Evolutionary conservation across 768 basidiomycete species (phyloP), one percentile per base, ranked within the genome.

Genomic region (Hypholoma fasciculare): DNA sequence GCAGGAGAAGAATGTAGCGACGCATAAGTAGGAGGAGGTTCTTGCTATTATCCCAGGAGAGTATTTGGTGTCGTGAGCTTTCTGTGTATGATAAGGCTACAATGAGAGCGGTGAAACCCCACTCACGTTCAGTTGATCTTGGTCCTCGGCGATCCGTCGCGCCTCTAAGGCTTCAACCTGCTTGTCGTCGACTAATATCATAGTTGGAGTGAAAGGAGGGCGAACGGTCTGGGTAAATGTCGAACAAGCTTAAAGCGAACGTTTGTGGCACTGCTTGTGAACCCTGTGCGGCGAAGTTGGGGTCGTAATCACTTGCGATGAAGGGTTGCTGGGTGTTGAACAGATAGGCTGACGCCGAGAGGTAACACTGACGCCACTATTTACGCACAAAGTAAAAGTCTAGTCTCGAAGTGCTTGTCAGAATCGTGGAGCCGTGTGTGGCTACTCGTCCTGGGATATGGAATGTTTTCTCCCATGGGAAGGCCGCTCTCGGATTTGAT

Each of bases 11-110:
- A 46, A 34, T 70, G 65, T 2, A 72, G 38, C 17, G 70, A 71
- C n/a, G 70, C 65, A 53, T 73, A 73, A 19, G 72, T 71, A 12
- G 72, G 72, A 0, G 70, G 72, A 5, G 69, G 72, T 49, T 73
- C 72, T 55, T 67, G 63, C 63, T 34, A 34, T 34, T 34, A 34
- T 34, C 30, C 1, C 6, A 67, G 43, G n/a, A 20, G 7, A 38
- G 4, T n/a, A 46, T 5, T 23, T 20, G 11, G 14, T 17, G 34
- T 38, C 12, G 17, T 46, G 14, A 53, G 56, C 36, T 20, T 19
- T 26, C 1, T 42, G 40, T 42, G 7, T 5, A 20, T 7, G 7
- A 26, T 53, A 3, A 3, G 57, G 43, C 34, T 23, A 20, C 16
- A n/a, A 43, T 17, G 17, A 50, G 11, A 9, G 26, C 36, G 20